Evolutionary conservation across 1,139 yeast genomes (phyloP).

Genomic region (Yamadazyma jaroonii): DNA sequence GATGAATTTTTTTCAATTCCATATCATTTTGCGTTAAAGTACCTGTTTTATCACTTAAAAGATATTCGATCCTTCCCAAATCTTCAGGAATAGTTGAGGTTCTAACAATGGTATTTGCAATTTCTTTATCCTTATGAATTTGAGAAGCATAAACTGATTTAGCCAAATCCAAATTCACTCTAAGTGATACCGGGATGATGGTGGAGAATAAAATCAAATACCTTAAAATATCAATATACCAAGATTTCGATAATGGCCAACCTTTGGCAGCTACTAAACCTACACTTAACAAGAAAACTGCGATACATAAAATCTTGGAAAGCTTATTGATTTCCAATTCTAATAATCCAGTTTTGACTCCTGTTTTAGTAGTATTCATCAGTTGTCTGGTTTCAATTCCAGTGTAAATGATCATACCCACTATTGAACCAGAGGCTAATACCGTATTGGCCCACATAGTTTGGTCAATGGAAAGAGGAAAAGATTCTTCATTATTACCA

Average conservation of each 20-base stretch:
- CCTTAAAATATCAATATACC: constrained; percentile 91
- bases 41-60: constrained; percentile 94
- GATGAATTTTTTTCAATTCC: constrained; percentile 91
- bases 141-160: constrained; percentile 95
- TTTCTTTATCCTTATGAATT: constrained; percentile 80
- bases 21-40: constrained; percentile 97
- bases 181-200: constrained; percentile 90
- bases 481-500: constrained; percentile 35
- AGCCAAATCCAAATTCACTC: constrained; percentile 93
- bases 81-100: constrained; percentile 98
- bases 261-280: constrained; percentile 80
- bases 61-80: constrained; percentile 89
- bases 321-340: constrained; percentile 88
- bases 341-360: constrained; percentile 86
- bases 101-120: constrained; percentile 87
- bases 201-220: constrained; percentile 90
- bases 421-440: constrained; percentile 86
- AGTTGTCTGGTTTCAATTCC: constrained; percentile 94
- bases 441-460: constrained; percentile 99
- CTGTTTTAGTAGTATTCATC: constrained; percentile 83
- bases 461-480: constrained; percentile 81
- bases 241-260: constrained; percentile 54
- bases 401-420: constrained; percentile 86
- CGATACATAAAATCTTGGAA: constrained; percentile 83
- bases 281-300: constrained; percentile 77